Conservation (phyloP, 2,329 filamentous ascomycete genomes). For the Anisogramma anomala region DNA sequence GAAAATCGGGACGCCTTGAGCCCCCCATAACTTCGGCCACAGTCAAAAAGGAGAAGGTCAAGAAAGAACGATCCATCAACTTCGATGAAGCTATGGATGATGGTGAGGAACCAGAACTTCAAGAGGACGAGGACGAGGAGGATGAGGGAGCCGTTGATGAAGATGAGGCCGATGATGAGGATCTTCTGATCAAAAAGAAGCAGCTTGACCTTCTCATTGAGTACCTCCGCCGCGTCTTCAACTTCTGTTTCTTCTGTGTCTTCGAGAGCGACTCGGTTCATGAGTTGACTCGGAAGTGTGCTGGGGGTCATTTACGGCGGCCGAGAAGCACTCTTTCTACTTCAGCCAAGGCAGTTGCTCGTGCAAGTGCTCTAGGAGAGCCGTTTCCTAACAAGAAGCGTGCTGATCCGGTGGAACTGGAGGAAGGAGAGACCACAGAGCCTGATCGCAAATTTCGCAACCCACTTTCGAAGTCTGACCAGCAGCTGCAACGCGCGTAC, state of each 20-base stretch:
- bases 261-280: constrained; percentile 97
- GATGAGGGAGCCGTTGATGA: constrained; percentile 69
- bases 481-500: constrained; percentile 86
- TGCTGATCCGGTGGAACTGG: constrained; percentile 49
- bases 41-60: constrained; percentile 42
- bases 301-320: constrained; percentile 89
- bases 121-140: constrained; percentile 68
- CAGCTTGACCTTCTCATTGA: constrained; percentile 91
- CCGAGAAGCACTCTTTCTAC: constrained; percentile 76
- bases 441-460: constrained; percentile 62
- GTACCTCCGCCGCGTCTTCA: constrained; percentile 91
- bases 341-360: constrained; percentile 71
- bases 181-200: constrained; percentile 87
- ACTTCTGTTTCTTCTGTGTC: constrained; percentile 99
- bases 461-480: constrained; percentile 65
- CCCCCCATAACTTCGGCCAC: constrained; percentile 43
- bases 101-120: constrained; percentile 52
- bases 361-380: constrained; percentile 71
- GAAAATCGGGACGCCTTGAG: constrained; percentile 64
- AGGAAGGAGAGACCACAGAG: constrained; percentile 52
- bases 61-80: constrained; percentile 48
- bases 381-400: constrained; percentile 77
- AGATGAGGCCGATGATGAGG: constrained; percentile 82
- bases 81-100: constrained; percentile 52
- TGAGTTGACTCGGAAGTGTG: constrained; percentile 89